A percentile compares a stretch with the other conserved stretches of the same genome.
Evolutionary conservation across 768 basidiomycete genomes (phyloP).

Genomic region (Hygrophoropsis aurantiaca): DNA sequence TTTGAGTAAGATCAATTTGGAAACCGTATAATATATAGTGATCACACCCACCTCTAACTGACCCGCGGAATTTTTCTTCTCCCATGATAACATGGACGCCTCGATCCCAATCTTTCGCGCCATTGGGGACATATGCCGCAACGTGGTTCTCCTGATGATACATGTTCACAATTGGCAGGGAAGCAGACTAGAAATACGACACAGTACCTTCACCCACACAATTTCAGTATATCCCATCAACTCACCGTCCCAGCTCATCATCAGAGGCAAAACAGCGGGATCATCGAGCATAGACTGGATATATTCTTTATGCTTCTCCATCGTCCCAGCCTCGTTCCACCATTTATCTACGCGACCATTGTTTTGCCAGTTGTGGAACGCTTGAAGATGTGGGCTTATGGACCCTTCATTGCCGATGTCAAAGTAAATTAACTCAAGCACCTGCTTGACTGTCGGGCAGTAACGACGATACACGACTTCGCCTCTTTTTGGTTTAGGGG

Average conservation of each 20-base stretch:
- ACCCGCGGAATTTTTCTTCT: slow-evolving; percentile 46
- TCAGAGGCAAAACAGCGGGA: slow-evolving; percentile 38
- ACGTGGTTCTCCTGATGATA: slow-evolving; percentile 18
- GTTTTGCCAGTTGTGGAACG: slow-evolving; percentile 52
- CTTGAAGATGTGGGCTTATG: slow-evolving; percentile 35
- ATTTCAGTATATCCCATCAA: slow-evolving; percentile 45
- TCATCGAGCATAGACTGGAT: slow-evolving; percentile 34
- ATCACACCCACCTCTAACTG: slow-evolving; percentile 35
- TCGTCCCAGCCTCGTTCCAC: slow-evolving; percentile 46
- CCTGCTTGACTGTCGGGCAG: slow-evolving; percentile 33
- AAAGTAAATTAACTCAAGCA: slow-evolving; percentile 28
- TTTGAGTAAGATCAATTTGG: too few relatives aligned
- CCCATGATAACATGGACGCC: slow-evolving; percentile 48
- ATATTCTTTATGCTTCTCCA: slow-evolving; percentile 45
- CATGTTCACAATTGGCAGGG: too few relatives aligned
- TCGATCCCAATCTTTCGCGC: slow-evolving; percentile 30
- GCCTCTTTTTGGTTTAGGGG: slow-evolving; percentile 43
- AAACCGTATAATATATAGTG: background rate
- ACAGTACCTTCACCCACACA: slow-evolving; percentile 46
- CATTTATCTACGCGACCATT: slow-evolving; percentile 42
- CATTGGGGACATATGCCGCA: slow-evolving; percentile 22
- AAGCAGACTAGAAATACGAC: background rate
- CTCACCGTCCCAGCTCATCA: slow-evolving; percentile 48
- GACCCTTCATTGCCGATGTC: slow-evolving; percentile 16
- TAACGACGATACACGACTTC: slow-evolving; percentile 39